Conservation (phyloP, 1,284 basidiomycete species). For the Vanrija pseudolonga region DNA sequence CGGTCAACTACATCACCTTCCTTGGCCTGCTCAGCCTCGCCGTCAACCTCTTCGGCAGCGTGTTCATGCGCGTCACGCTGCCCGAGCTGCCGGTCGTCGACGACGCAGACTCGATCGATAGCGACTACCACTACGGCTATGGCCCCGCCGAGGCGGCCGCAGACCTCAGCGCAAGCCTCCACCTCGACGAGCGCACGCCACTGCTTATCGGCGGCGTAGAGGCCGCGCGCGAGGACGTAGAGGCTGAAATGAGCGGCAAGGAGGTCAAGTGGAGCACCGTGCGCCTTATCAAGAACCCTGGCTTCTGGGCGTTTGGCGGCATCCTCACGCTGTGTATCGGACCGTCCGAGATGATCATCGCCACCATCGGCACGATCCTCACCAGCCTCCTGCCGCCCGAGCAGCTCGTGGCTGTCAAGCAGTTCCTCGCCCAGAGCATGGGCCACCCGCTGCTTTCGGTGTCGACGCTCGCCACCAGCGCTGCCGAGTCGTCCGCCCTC, state of each 20-base stretch:
- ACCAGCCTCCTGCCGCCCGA: slow-evolving; percentile 41
- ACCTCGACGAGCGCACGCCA: slow-evolving; percentile 45
- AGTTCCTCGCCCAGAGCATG: background rate
- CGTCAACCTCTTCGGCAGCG: slow-evolving; percentile 42
- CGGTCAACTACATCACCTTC: slow-evolving; percentile 40
- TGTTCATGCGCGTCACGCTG: slow-evolving; percentile 45
- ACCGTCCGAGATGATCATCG: slow-evolving; percentile 47
- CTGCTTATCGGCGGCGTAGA: slow-evolving; percentile 48
- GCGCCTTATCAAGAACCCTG: slow-evolving; percentile 36
- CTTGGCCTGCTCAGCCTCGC: slow-evolving; percentile 37
- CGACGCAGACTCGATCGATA: background rate
- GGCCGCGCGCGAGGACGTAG: slow-evolving; percentile 41
- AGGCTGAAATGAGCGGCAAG: slow-evolving; percentile 32
- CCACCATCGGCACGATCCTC: slow-evolving; percentile 47
- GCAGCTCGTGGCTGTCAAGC: background rate
- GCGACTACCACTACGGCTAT: background rate
- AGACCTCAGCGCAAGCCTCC: slow-evolving; percentile 21
- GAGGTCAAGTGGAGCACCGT: slow-evolving; percentile 37
- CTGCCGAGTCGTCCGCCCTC: slow-evolving; percentile 21
- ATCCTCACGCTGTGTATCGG: slow-evolving; percentile 44
- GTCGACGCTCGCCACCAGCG: slow-evolving; percentile 3
- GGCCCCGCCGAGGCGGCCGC: slow-evolving; percentile 2
- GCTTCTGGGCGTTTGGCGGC: slow-evolving; percentile 47
- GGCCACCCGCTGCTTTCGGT: background rate
- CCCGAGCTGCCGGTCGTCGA: slow-evolving; percentile 3